These are phyloP conservation scores for Rhamnella rubrinervis DNA, from an alignment of 331 rosid species.

Conservation along the genomic window DNA sequence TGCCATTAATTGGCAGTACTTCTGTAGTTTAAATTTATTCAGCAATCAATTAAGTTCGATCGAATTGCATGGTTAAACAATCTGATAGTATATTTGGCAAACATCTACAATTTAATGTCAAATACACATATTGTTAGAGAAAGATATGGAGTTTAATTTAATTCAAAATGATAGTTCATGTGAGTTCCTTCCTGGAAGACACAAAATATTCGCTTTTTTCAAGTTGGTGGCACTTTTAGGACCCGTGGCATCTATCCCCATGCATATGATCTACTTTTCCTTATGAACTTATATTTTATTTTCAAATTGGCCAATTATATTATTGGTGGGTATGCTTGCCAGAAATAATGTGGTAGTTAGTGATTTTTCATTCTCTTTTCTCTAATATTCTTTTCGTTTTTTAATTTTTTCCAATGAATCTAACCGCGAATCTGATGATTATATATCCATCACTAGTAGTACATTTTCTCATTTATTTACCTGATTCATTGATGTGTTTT, in stretches of 20 bases:
- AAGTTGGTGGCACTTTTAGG: background rate
- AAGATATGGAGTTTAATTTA: background rate
- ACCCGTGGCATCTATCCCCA: background rate
- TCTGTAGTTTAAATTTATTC: too few species aligned
- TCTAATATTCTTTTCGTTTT: too few species aligned
- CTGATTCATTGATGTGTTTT: background rate
- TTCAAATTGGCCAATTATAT: constrained; percentile 1
- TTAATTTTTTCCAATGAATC: background rate
- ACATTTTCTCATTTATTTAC: constrained; percentile 12
- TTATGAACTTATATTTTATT: background rate
- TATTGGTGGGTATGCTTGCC: constrained; percentile 4
- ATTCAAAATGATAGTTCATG: background rate
- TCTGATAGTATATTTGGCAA: too few species aligned
- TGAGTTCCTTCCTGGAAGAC: constrained; percentile 11
- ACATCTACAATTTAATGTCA: too few species aligned
- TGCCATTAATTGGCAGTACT: too few species aligned
- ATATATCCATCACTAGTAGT: background rate
- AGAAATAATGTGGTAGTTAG: background rate
- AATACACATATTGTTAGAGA: too few species aligned
- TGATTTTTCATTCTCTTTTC: background rate
- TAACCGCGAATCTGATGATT: background rate
- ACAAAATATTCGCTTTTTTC: constrained; percentile 1
- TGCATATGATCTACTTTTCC: background rate
- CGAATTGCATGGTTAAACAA: too few species aligned
- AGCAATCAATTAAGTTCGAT: too few species aligned